These are phyloP conservation scores for Mortierella claussenii DNA, from an alignment of 192 early-diverging fungal genomes.

Conservation along the genomic window DNA sequence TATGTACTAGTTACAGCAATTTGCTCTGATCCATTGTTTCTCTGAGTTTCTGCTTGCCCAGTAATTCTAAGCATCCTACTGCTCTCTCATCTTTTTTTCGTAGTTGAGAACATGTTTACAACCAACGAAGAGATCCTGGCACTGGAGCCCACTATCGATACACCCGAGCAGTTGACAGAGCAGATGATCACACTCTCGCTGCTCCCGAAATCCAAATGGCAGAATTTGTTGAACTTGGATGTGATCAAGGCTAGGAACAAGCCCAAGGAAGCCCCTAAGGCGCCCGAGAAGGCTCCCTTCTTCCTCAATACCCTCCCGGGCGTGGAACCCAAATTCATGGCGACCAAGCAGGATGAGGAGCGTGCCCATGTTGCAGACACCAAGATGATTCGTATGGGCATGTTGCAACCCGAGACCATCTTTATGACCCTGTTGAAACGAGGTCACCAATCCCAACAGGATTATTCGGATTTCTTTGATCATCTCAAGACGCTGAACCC, in stretches of 20 bases:
- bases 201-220: constrained; percentile 88
- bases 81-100: background rate
- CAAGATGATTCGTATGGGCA: constrained; percentile 55
- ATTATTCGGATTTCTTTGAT: constrained; percentile 71
- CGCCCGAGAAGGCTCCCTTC: constrained; percentile 92
- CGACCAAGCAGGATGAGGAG: constrained; percentile 56
- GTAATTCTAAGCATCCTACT: background rate
- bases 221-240: constrained; percentile 89
- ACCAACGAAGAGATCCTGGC: constrained; percentile 46
- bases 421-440: constrained; percentile 67
- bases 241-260: constrained; percentile 94
- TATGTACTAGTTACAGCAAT: too few relatives aligned
- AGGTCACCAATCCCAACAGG: constrained; percentile 50
- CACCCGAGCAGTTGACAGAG: constrained; percentile 74
- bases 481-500: constrained; percentile 83
- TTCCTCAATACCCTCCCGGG: constrained; percentile 88
- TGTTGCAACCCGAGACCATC: constrained; percentile 67
- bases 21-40: too few relatives aligned
- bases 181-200: constrained; percentile 89
- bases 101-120: constrained; percentile 33
- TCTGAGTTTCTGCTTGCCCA: too few relatives aligned
- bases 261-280: constrained; percentile 88
- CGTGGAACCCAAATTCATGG: constrained; percentile 74
- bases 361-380: constrained; percentile 32
- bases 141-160: constrained; percentile 46